Conservation (phyloP, 345 rosid genomes). For the Brassica rapa region DNA sequence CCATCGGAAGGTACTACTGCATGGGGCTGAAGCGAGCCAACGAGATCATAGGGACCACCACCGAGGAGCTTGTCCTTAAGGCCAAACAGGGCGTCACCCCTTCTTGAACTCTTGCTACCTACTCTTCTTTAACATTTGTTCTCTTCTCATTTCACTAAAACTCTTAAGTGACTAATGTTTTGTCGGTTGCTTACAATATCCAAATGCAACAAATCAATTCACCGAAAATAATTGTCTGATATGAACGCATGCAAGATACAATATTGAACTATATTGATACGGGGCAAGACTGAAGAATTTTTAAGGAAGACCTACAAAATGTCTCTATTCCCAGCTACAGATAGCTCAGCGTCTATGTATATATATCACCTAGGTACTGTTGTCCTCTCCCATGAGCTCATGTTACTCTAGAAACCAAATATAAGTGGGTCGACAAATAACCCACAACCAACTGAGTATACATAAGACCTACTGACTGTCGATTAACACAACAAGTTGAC, state of each 20-base stretch:
- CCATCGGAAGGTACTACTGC: slow-evolving; percentile 72
- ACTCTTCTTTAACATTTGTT: slow-evolving; percentile 25
- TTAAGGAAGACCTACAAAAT: neutral
- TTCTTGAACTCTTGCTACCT: slow-evolving; percentile 37
- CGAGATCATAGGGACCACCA: slow-evolving; percentile 84
- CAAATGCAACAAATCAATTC: slow-evolving; percentile 8
- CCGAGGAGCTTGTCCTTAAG: slow-evolving; percentile 88
- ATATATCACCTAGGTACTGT: neutral
- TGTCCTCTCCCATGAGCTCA: neutral
- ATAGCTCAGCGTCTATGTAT: slow-evolving; percentile 3
- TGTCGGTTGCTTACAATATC: slow-evolving; percentile 9
- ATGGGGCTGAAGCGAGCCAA: slow-evolving; percentile 81
- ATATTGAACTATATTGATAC: neutral
- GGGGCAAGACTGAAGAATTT: neutral
- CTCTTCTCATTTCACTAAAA: neutral
- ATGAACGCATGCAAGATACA: slow-evolving; percentile 9
- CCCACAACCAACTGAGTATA: neutral
- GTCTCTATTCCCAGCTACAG: neutral
- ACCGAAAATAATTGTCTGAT: neutral
- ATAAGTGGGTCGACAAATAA: neutral
- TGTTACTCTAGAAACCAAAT: neutral
- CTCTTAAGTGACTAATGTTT: neutral
- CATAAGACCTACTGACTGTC: neutral
- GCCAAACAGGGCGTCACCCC: slow-evolving; percentile 56
- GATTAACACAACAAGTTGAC: neutral